phyloP scores from a whole-genome alignment of 352 stramenopile species.

The Phytopythium sindhum region DNA sequence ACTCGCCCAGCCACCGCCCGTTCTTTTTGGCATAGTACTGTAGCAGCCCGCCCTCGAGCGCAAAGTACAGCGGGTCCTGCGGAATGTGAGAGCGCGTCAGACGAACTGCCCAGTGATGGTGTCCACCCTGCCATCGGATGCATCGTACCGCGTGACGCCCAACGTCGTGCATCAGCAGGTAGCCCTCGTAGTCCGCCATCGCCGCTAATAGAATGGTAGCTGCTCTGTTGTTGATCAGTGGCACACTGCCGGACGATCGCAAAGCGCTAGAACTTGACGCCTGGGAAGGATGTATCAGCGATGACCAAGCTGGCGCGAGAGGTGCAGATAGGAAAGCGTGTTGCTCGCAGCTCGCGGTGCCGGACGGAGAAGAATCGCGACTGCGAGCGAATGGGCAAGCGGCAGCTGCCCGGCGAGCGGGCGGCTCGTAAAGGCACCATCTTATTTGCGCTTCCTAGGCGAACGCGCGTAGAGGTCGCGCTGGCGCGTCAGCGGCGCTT shows the following conservation, averaged over 20 bases:
- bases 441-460: background rate
- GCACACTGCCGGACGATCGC: background rate
- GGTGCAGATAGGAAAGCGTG: background rate
- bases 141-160: slow-evolving; percentile 32
- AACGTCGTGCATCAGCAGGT: slow-evolving; percentile 65
- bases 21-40: slow-evolving; percentile 74
- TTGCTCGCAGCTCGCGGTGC: background rate
- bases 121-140: background rate
- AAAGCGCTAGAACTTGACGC: background rate
- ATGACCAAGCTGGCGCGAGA: background rate
- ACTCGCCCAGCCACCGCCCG: slow-evolving; percentile 67
- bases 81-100: background rate
- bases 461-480: background rate
- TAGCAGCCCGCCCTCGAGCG: slow-evolving; percentile 64
- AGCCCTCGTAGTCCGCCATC: slow-evolving; percentile 85
- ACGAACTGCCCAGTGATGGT: too few species aligned
- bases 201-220: background rate
- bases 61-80: slow-evolving; percentile 76
- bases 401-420: background rate
- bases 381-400: background rate
- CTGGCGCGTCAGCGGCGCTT: background rate
- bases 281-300: too few species aligned
- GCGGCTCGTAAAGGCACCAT: background rate
- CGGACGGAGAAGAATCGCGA: background rate
- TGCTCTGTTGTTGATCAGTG: background rate